Base-by-base conservation (phyloP, 2,329 filamentous ascomycete species). In the Alternaria postmessia region DNA sequence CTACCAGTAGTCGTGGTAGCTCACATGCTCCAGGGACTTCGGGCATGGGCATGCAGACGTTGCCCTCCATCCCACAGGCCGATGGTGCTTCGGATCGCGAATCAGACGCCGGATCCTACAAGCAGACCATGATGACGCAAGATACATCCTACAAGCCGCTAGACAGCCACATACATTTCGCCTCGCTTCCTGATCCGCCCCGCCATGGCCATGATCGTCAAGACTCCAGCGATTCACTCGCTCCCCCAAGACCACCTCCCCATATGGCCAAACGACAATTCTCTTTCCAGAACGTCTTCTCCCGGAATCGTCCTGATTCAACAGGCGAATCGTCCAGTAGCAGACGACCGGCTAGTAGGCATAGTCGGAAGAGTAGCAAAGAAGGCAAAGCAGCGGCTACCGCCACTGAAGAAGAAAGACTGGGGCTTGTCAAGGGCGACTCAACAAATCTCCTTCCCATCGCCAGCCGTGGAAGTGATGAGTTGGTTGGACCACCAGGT, bases 281-380 rank as follows among this genome's bases (percentile, higher is more conserved):
- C 80, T 96, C 92, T 18, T 98, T 98, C 83, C 90, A 94, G 66
- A 93, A 91, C 66, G 88, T 97, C 53, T 95, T 97, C 78, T 82
- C 82, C 61, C 85, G 89, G 36, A 70, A 73, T 51, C 69, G 72
- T 26, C 62, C 68, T 44, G 70, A 75, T n/a, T 75, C 70, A 3
- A 67, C 62, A 16, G 69, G 71, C 18, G 67, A 69, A 43, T 59
- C 59, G 2, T 68, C 65, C 7, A 64, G 63, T 30, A 63, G 53
- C 26, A 59, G 24, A 24, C 57, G 72, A 24, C 77, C 75, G 18
- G 61, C 66, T 16, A 76, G 69, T 51, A 63, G 70, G 14, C 63
- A 74, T 59, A 71, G 65, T 62, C 65, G 72, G 56, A 70, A 75
- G 75, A 72, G 66, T 74, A 75, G 73, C 48, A 66, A 64, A 77